Conservation (phyloP, 345 rosid species). For the Geranium rotundifolium region DNA sequence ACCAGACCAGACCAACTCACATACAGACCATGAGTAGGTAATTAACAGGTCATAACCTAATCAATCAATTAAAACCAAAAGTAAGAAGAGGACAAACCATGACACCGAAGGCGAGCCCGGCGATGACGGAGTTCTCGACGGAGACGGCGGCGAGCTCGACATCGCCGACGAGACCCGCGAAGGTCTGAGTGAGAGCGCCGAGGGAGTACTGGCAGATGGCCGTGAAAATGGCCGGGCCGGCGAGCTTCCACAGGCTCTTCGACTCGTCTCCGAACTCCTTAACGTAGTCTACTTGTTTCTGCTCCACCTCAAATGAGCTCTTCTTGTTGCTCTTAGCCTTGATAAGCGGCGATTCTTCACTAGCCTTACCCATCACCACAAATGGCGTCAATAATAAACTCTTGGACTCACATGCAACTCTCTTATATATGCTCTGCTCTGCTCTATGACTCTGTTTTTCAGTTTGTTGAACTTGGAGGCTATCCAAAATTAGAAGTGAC, state of each 20-base stretch:
- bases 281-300: constrained; percentile 4
- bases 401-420: too few relatives aligned
- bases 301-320: not conserved
- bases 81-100: too few relatives aligned
- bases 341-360: constrained; percentile 35
- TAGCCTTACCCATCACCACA: too few relatives aligned
- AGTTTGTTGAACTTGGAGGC: too few relatives aligned
- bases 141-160: constrained; percentile 82
- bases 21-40: too few relatives aligned
- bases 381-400: too few relatives aligned
- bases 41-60: too few relatives aligned
- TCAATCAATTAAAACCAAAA: too few relatives aligned
- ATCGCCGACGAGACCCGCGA: constrained; percentile 63
- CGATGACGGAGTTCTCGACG: constrained; percentile 77
- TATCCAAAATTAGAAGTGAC: too few relatives aligned
- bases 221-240: constrained; percentile 86
- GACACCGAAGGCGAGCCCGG: constrained; percentile 78
- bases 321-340: not conserved
- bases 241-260: constrained; percentile 59
- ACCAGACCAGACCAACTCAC: too few relatives aligned
- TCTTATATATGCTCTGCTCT: too few relatives aligned
- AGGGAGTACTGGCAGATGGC: constrained; percentile 67
- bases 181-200: constrained; percentile 83
- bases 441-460: too few relatives aligned
- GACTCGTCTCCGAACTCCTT: constrained; percentile 60